Evolutionary conservation across 139 green algal genomes (phyloP), one percentile per base, ranked within the genome.

Genomic region (Chlamydomonas sp.): DNA sequence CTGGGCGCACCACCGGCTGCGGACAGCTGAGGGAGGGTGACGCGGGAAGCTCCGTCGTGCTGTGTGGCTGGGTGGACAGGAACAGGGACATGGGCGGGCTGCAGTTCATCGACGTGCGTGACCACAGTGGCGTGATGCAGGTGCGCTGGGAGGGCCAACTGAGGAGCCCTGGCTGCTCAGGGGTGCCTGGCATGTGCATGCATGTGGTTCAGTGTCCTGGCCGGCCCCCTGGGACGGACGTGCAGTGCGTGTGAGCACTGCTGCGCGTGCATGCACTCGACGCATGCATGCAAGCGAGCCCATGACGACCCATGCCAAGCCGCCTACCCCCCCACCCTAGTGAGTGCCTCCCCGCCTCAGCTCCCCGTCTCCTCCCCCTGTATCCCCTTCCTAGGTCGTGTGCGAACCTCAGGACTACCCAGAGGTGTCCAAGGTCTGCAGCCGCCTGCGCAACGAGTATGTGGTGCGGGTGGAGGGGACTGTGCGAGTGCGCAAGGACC

Each of bases 41-140:
- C 20, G 82, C 76, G 5, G 88, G 81, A 29, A 3, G 78, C 30
- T 31, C 37, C 0, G 64, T 98, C 1, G 88, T 76, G 0, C 65
- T 99, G 5, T 98, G 93, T 73, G 94, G 94, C 24, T 99, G 95
- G 95, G 90, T 98, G 39, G 90, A 97, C 78, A 72, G 85, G 24
- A 88, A 90, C 63, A 72, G 95, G n/a, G 89, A 96, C 77, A 81
- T 96, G 29, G 95, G 95, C 20, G 92, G 92, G 33, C 72, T 99
- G 20, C 70, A 90, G 2, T 99, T 99, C 75, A 71, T 96, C 5
- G 94, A 97, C 70, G 75, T 99, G 1, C 72, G 95, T 0, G 95
- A 99, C 77, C 84, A 94, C 72, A 92, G 87, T 6, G 95, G 95
- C 13, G 68, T 98, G 3, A 43, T 98, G 62, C 95, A 99, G 85